Evolutionary conservation across 2,329 filamentous ascomycete species (phyloP).

Genomic region (Colletotrichum liaoningense): DNA sequence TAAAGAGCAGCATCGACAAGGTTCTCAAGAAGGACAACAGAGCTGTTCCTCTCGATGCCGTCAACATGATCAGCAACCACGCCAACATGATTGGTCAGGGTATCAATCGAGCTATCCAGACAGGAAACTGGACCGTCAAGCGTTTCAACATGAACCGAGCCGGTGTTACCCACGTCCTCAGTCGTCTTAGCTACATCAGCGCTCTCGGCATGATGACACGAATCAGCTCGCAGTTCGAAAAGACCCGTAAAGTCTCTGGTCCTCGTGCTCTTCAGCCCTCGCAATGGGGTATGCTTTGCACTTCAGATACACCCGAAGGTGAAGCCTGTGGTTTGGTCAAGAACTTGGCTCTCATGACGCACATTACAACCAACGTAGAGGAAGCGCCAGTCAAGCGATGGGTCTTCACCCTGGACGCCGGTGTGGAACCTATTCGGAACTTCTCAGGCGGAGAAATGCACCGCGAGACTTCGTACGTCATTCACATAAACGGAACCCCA

Average conservation of each 20-base stretch:
- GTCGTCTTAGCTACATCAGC: constrained; percentile 94
- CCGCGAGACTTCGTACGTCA: constrained; percentile 83
- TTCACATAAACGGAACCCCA: constrained; percentile 96
- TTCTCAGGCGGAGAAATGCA: constrained; percentile 87
- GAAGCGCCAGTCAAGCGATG: constrained; percentile 90
- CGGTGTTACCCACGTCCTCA: constrained; percentile 95
- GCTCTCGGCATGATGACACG: constrained; percentile 99
- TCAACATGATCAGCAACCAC: constrained; percentile 84
- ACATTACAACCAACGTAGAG: constrained; percentile 97
- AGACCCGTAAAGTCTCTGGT: constrained; percentile 95
- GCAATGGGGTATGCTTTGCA: constrained; percentile 98
- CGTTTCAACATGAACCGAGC: constrained; percentile 99
- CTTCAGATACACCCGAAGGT: constrained; percentile 97
- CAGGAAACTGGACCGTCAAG: constrained; percentile 97
- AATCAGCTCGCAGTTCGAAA: constrained; percentile 98
- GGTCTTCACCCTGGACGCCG: constrained; percentile 87
- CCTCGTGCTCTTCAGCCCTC: constrained; percentile 96
- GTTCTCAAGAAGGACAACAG: constrained; percentile 93
- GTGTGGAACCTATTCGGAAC: constrained; percentile 80
- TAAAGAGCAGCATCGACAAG: constrained; percentile 96
- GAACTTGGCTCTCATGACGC: constrained; percentile 98
- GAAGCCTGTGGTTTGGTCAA: constrained; percentile 98
- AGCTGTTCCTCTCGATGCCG: constrained; percentile 88
- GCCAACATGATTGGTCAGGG: constrained; percentile 90
- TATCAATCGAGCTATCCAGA: constrained; percentile 96